These are phyloP conservation scores for Boletus edulis DNA, from an alignment of 768 basidiomycete species.

Conservation along the genomic window DNA sequence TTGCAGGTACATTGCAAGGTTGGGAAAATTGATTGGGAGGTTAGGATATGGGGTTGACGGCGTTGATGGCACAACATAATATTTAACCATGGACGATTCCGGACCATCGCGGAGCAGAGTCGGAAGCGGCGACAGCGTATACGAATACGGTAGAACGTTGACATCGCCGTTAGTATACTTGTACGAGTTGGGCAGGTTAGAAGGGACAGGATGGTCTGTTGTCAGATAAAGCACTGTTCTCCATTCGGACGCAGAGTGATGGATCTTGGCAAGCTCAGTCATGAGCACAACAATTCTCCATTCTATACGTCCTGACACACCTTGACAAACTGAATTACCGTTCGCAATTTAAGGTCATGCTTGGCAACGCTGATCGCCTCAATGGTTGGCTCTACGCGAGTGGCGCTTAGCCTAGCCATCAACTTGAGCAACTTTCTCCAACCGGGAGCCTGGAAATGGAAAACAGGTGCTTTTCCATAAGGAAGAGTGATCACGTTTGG, in stretches of 20 bases:
- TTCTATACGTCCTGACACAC: slow-evolving; percentile 36
- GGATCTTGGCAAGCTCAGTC: slow-evolving; percentile 41
- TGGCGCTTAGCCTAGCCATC: slow-evolving; percentile 70
- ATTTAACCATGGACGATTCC: slow-evolving; percentile 64
- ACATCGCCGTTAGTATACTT: slow-evolving; percentile 60
- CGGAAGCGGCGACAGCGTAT: slow-evolving; percentile 57
- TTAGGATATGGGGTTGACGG: slow-evolving; percentile 59
- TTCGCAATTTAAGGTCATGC: slow-evolving; percentile 58
- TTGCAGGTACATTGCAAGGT: slow-evolving; percentile 73
- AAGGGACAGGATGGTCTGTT: slow-evolving; percentile 64
- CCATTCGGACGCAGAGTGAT: slow-evolving; percentile 62
- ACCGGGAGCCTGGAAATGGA: slow-evolving; percentile 70
- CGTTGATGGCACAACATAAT: slow-evolving; percentile 67
- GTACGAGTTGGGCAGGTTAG: slow-evolving; percentile 39
- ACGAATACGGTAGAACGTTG: slow-evolving; percentile 69
- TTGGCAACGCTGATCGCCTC: slow-evolving; percentile 62
- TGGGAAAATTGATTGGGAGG: slow-evolving; percentile 73
- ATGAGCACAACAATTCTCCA: not conserved
- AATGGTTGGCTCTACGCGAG: slow-evolving; percentile 67
- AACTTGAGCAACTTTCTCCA: slow-evolving; percentile 75
- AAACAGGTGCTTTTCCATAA: slow-evolving; percentile 61
- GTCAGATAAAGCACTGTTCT: slow-evolving; percentile 75
- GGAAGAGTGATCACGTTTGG: slow-evolving; percentile 76
- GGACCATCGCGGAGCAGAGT: slow-evolving; percentile 60
- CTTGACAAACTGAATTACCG: slow-evolving; percentile 78